Evolutionary conservation across 1,284 basidiomycete genomes (phyloP).

Genomic region (Rhodotorula mucilaginosa): DNA sequence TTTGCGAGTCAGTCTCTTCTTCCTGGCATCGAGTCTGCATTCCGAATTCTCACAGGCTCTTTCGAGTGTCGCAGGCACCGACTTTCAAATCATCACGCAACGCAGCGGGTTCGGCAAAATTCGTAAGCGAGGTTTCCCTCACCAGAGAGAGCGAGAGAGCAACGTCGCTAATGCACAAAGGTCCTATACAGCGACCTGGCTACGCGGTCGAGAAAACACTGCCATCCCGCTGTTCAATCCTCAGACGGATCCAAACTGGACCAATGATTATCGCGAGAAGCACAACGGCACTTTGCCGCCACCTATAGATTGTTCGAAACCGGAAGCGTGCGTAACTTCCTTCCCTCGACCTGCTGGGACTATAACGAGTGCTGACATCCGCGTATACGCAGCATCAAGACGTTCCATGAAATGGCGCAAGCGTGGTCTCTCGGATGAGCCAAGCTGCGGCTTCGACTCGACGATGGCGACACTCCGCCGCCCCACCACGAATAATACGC

Average conservation of each 20-base stretch:
- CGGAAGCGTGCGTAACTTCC: constrained; percentile 7
- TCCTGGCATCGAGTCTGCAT: background rate
- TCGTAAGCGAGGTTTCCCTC: constrained; percentile 7
- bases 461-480: background rate
- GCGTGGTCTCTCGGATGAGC: constrained; percentile 8
- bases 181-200: constrained; percentile 19
- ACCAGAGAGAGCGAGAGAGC: too few relatives aligned
- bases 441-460: background rate
- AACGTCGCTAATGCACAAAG: too few relatives aligned
- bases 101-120: constrained; percentile 34
- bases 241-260: constrained; percentile 19
- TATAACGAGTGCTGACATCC: fast-evolving
- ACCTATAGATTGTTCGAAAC: constrained; percentile 10
- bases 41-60: background rate
- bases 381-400: background rate
- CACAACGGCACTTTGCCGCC: constrained; percentile 19
- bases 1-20: constrained; percentile 17
- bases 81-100: constrained; percentile 33
- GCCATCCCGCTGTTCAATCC: constrained; percentile 29
- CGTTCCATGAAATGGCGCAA: constrained; percentile 1
- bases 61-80: constrained; percentile 19
- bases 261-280: background rate
- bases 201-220: constrained; percentile 17
- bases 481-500: too few relatives aligned
- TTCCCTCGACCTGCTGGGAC: background rate